Evolutionary conservation across 768 basidiomycete genomes (phyloP).

Genomic region (Naematelia aurantialba): DNA sequence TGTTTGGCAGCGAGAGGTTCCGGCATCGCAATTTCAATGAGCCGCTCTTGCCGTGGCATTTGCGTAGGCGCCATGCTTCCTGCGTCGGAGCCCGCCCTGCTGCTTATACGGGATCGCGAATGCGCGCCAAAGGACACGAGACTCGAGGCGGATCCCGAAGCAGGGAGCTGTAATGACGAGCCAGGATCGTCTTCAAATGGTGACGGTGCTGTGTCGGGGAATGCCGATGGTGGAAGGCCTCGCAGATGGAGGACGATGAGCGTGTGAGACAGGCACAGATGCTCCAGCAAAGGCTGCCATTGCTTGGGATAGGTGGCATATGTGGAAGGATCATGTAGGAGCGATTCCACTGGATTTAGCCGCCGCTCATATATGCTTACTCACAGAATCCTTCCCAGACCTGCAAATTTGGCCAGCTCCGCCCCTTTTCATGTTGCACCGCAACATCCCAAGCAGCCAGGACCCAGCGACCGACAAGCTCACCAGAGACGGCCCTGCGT

Average conservation of each 20-base stretch:
- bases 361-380: conserved; percentile 9
- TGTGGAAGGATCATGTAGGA: conserved; percentile 42
- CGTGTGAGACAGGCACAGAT: conserved; percentile 46
- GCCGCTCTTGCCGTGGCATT: conserved; percentile 36
- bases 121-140: conserved; percentile 6
- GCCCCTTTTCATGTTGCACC: conserved; percentile 25
- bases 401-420: conserved; percentile 46
- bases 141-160: conserved; percentile 18
- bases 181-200: conserved; percentile 42
- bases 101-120: conserved; percentile 23
- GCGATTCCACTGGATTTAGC: conserved; percentile 42
- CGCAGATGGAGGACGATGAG: conserved; percentile 47
- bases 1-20: conserved; percentile 36
- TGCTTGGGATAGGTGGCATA: conserved; percentile 44
- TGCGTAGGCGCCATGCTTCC: conserved; percentile 15
- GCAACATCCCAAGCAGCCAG: conserved; percentile 40
- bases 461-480: conserved; percentile 46
- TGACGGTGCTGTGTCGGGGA: conserved; percentile 33
- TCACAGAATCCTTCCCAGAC: conserved; percentile 50
- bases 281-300: conserved; percentile 42
- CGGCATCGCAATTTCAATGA: conserved; percentile 50
- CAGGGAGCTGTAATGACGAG: conserved; percentile 7
- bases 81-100: conserved; percentile 28
- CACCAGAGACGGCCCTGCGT: conserved; percentile 40
- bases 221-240: conserved; percentile 32